Conservation (phyloP, 2,329 filamentous ascomycete species). For the Stemphylium beticola region DNA sequence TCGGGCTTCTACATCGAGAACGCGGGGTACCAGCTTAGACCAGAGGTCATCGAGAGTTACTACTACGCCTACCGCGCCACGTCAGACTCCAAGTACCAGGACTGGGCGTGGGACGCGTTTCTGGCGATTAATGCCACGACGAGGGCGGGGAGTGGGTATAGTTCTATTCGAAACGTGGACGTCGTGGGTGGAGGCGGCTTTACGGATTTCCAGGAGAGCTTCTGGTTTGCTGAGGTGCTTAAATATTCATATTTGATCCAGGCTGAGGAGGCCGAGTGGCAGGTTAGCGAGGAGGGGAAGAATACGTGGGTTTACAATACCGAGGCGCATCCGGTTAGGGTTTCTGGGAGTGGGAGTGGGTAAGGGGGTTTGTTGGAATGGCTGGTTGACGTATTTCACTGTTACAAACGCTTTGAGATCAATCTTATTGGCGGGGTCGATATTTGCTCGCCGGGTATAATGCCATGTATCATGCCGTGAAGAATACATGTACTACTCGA, state of each 20-base stretch:
- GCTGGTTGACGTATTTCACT: not conserved
- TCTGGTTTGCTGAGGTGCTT: conserved; percentile 85
- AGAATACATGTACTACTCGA: conserved; percentile 32
- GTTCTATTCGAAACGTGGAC: conserved; percentile 71
- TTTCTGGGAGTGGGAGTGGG: conserved; percentile 28
- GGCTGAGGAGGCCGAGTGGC: conserved; percentile 65
- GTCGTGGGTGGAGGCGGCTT: conserved; percentile 64
- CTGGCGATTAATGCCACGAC: conserved; percentile 69
- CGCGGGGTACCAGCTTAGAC: conserved; percentile 70
- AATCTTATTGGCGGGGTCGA: conserved; percentile 2
- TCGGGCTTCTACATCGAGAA: conserved; percentile 75
- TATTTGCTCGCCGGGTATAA: conserved; percentile 20
- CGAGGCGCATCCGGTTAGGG: conserved; percentile 67
- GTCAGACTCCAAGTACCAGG: conserved; percentile 75
- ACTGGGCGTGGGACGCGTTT: conserved; percentile 85
- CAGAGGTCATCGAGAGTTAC: conserved; percentile 82
- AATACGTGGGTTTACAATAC: conserved; percentile 70
- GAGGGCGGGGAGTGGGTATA: conserved; percentile 70
- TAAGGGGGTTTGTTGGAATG: not conserved
- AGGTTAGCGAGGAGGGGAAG: conserved; percentile 56
- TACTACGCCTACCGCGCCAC: conserved; percentile 89
- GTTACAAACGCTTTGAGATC: not conserved
- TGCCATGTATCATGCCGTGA: conserved; percentile 8
- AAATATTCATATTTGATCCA: conserved; percentile 82
- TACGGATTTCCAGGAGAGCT: conserved; percentile 80